phyloP scores from a whole-genome alignment of 257 asterid genomes.

The Agastache rugosa region DNA sequence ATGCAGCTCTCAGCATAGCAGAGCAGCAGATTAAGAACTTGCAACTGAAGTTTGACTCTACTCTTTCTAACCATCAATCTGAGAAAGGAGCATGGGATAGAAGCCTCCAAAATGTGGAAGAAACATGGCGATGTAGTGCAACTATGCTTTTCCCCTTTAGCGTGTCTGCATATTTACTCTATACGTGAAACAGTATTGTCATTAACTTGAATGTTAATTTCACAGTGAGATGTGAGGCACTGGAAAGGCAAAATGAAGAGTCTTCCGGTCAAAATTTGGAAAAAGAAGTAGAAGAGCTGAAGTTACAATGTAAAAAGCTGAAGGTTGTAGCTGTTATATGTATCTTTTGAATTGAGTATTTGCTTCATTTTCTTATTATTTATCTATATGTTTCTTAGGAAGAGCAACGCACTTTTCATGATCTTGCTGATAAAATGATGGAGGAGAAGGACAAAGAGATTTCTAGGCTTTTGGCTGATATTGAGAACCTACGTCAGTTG shows the following conservation, averaged over 20 bases:
- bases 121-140: constrained; percentile 85
- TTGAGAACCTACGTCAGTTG: constrained; percentile 64
- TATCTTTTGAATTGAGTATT: constrained; percentile 32
- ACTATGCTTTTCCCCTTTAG: constrained; percentile 33
- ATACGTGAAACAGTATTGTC: constrained; percentile 8
- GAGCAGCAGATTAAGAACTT: constrained; percentile 71
- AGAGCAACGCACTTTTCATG: constrained; percentile 81
- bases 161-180: constrained; percentile 14
- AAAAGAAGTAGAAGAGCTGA: constrained; percentile 75
- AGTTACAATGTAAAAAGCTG: constrained; percentile 58
- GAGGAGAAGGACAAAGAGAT: constrained; percentile 95
- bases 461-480: constrained; percentile 82
- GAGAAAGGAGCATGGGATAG: constrained; percentile 87
- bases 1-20: constrained; percentile 64
- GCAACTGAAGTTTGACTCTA: constrained; percentile 74
- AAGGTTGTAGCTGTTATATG: constrained; percentile 57
- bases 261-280: constrained; percentile 53
- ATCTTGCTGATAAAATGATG: constrained; percentile 97
- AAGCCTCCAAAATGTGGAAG: constrained; percentile 86
- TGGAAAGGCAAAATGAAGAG: constrained; percentile 65
- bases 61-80: constrained; percentile 70
- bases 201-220: constrained; percentile 38
- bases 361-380: constrained; percentile 32
- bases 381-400: constrained; percentile 57
- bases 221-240: constrained; percentile 80